A percentile compares a stretch with the other conserved stretches of the same genome.
phyloP scores from a whole-genome alignment of 768 basidiomycete species.

The Phanerochaete carnosa region DNA sequence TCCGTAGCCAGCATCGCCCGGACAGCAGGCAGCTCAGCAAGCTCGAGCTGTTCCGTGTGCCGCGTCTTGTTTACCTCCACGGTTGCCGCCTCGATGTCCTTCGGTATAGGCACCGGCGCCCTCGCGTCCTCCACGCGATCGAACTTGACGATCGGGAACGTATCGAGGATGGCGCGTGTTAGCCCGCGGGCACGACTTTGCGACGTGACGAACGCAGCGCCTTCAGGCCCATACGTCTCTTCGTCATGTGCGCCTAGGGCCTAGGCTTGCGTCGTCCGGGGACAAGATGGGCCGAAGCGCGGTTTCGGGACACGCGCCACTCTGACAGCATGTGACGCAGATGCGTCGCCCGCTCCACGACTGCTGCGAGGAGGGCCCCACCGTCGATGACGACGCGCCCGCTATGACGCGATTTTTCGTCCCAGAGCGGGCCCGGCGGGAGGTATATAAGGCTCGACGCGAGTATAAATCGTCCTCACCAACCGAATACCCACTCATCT shows the following conservation, averaged over 20 bases:
- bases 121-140: slow-evolving; percentile 11
- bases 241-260: too few relatives aligned
- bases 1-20: not conserved
- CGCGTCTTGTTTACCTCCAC: not conserved
- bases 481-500: not conserved
- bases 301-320: not conserved
- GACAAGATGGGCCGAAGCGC: too few relatives aligned
- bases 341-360: not conserved
- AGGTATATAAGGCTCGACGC: not conserved
- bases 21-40: slow-evolving; percentile 9
- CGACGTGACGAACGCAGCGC: slow-evolving; percentile 19
- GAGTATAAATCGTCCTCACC: not conserved
- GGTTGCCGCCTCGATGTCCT: slow-evolving; percentile 30
- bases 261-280: too few relatives aligned
- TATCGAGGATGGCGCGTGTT: slow-evolving; percentile 90
- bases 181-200: slow-evolving; percentile 82
- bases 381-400: not conserved
- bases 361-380: not conserved
- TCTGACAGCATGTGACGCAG: not conserved
- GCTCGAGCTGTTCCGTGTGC: slow-evolving; percentile 4
- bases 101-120: slow-evolving; percentile 7
- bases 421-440: not conserved
- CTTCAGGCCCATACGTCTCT: slow-evolving; percentile 9
- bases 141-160: slow-evolving; percentile 93
- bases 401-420: not conserved